These are phyloP conservation scores for Paraconiothyrium sp. DNA, from an alignment of 2,329 filamentous ascomycete genomes.

Conservation along the genomic window DNA sequence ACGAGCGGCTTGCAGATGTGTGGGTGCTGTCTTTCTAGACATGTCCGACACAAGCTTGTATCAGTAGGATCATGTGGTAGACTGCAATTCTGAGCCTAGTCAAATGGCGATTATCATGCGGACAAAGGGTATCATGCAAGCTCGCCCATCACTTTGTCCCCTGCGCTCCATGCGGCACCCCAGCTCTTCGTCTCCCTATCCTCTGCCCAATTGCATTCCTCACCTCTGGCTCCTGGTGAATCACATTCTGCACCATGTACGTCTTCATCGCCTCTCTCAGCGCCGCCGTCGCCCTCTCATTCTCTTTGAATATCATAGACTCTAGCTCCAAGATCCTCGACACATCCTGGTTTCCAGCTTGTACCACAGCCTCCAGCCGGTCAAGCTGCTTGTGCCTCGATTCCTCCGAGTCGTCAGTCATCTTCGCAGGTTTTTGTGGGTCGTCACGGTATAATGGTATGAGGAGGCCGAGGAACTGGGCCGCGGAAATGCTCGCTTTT, in stretches of 20 bases:
- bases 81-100: no score
- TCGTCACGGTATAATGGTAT: conserved; percentile 48
- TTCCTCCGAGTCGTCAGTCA: conserved; percentile 41
- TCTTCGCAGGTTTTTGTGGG: conserved; percentile 29
- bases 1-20: conserved; percentile 61
- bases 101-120: not conserved
- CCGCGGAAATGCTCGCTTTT: conserved; percentile 76
- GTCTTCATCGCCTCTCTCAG: conserved; percentile 80
- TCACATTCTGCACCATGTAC: conserved; percentile 84
- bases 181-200: conserved; percentile 68
- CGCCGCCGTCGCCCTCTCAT: conserved; percentile 67
- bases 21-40: conserved; percentile 55
- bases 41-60: not conserved
- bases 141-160: conserved; percentile 31
- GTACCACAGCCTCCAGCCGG: conserved; percentile 69
- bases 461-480: conserved; percentile 46
- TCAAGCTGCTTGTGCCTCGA: conserved; percentile 68
- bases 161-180: conserved; percentile 69
- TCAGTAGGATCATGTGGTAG: no score
- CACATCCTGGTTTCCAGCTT: conserved; percentile 73
- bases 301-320: conserved; percentile 81
- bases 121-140: conserved; percentile 7
- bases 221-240: conserved; percentile 80
- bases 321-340: conserved; percentile 77
- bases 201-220: conserved; percentile 77